A percentile compares a stretch with the other conserved stretches of the same genome.
These are phyloP conservation scores for Grammothele lineata DNA, from an alignment of 768 basidiomycete genomes.

Conservation along the genomic window DNA sequence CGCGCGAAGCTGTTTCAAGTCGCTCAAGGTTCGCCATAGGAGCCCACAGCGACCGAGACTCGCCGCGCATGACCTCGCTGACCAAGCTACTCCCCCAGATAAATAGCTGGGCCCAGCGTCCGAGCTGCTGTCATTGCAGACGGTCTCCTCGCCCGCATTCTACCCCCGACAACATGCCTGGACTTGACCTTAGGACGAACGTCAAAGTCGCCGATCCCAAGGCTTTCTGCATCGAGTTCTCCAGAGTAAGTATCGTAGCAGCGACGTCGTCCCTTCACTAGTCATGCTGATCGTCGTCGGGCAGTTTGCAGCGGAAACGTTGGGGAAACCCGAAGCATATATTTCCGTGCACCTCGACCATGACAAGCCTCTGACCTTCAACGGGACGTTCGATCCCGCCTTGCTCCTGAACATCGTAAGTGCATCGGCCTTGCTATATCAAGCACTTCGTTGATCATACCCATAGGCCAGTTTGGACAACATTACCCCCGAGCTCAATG, in stretches of 20 bases:
- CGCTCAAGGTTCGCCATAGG: no score
- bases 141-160: not conserved
- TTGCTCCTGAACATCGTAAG: slow-evolving; percentile 56
- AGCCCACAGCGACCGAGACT: no score
- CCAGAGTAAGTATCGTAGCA: slow-evolving; percentile 38
- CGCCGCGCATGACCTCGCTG: no score
- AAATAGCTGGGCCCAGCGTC: no score
- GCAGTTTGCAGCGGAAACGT: slow-evolving; percentile 48
- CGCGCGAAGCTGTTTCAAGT: no score
- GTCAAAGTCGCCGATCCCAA: slow-evolving; percentile 33
- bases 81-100: no score
- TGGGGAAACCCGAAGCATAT: slow-evolving; percentile 51
- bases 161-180: slow-evolving; percentile 28
- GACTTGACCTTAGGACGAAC: slow-evolving; percentile 36
- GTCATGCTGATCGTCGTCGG: no score
- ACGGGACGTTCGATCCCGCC: slow-evolving; percentile 62
- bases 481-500: slow-evolving; percentile 43
- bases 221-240: slow-evolving; percentile 45
- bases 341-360: slow-evolving; percentile 53
- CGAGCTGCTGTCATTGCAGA: no score
- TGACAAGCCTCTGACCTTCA: slow-evolving; percentile 58
- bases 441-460: not conserved
- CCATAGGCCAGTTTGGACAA: slow-evolving; percentile 55
- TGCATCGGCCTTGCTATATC: slow-evolving; percentile 2
- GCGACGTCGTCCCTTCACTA: not conserved